Evolutionary conservation across 495 filamentous ascomycete genomes (phyloP), one percentile per base, ranked within the genome.

Genomic region (Daldinia childiae): DNA sequence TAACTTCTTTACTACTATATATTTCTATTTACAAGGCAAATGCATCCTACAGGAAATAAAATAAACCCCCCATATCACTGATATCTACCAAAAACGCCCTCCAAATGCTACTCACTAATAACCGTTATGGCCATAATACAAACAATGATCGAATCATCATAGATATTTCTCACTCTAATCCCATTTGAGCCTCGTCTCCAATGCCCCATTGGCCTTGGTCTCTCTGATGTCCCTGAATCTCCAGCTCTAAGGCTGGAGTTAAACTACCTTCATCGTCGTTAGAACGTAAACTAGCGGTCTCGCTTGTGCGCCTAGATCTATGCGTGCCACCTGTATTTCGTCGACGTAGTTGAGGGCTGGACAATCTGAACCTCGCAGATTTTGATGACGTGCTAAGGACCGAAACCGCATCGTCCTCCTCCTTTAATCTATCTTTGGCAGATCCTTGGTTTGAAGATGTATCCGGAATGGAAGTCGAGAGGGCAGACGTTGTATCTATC

Each of bases 121-220:
- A 56, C 48, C 27, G 21, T 55, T 26, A 9, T 51, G 7, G 56
- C 48, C 48, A 60, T 66, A 24, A 66, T 38, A 43, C 15, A 45
- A 21, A 17, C 29, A 39, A 14, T 32, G 17, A 26, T 34, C n/a
- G 24, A 58, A 27, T 41, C 15, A 39, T 15, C 12, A 21, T 9
- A 9, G 0, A 26, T 27, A 29, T 24, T 21, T 8, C 17, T 76
- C 34, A 86, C 45, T 84, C 84, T 32, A 87, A 76, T 7, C 80
- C 81, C 86, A 87, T 87, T 66, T 81, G 77, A 17, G 82, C 81
- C 62, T 87, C 86, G 62, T 88, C 87, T 3, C 84, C 84, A 61
- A 89, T 84, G 2, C 85, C 83, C 85, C 87, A 87, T 17, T 77
- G 75, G 4, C 73, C 76, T 43, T 72, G 76, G 54, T 78, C 77